Conservation (phyloP, 352 stramenopile genomes). For the Pythium coloratum region DNA sequence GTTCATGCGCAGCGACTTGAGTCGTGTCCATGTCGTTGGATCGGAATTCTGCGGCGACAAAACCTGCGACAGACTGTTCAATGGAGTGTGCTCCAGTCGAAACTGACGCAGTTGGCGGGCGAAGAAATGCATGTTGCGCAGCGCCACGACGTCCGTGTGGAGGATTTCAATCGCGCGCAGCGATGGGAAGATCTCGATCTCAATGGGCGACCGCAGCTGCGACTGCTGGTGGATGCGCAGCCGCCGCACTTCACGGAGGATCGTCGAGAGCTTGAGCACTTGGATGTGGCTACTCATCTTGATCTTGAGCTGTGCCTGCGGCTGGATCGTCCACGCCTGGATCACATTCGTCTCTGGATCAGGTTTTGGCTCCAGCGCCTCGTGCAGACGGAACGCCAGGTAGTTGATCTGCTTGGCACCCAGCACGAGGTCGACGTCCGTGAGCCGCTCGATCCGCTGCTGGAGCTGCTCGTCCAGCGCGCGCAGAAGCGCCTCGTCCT, state of each 20-base stretch:
- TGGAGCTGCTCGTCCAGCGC: conserved; percentile 70
- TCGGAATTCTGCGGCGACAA: conserved; percentile 30
- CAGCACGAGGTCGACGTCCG: conserved; percentile 62
- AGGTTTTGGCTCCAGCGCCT: conserved; percentile 70
- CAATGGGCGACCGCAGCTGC: conserved; percentile 37
- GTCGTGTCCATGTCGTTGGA: conserved; percentile 36
- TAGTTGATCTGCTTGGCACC: conserved; percentile 68
- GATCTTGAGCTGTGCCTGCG: conserved; percentile 50
- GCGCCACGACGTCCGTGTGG: conserved; percentile 37
- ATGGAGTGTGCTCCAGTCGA: conserved; percentile 65
- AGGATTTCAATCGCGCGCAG: conserved; percentile 64
- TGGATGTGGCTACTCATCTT: conserved; percentile 80
- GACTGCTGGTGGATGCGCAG: conserved; percentile 66
- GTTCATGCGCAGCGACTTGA: conserved; percentile 67
- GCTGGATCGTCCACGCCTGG: conserved; percentile 79
- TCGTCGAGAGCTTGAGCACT: conserved; percentile 87
- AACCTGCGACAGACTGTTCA: conserved; percentile 44
- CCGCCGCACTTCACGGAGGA: conserved; percentile 66
- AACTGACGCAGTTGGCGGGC: conserved; percentile 60
- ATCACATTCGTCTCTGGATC: conserved; percentile 63
- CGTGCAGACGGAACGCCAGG: conserved; percentile 64
- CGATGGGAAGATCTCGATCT: conserved; percentile 85
- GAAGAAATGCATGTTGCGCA: conserved; percentile 73
- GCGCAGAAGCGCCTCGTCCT: conserved; percentile 67
- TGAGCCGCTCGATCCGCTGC: conserved; percentile 48